Base-by-base conservation (phyloP, 495 filamentous ascomycete species). In the Cercophora samala region DNA sequence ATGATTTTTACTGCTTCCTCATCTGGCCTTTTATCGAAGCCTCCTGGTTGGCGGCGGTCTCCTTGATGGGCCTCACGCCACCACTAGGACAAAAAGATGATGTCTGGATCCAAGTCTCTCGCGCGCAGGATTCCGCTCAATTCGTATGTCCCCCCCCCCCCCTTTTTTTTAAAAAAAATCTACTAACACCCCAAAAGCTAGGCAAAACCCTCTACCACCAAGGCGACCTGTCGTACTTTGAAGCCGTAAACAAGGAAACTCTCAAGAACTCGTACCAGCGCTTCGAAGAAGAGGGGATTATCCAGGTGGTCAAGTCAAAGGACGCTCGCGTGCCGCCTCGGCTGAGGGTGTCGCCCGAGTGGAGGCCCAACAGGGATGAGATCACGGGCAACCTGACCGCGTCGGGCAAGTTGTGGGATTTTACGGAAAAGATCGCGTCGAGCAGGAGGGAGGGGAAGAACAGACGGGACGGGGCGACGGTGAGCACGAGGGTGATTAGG, bases 21-120 rank as follows among this genome's bases (percentile, higher is more conserved):
- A 92, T 98, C 68, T 98, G 95, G 95, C 95, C 95, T 0, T 98
- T 98, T 71, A 93, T 97, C 64, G 95, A 99, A 74, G 89, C 92
- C 0, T 87, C 82, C 58, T 99, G 95, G 95, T 86, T 98, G 17
- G 93, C 91, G 6, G 89, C 92, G 0, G 89, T 97, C 0, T 91
- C 91, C 2, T 83, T 97, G 1, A 87, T 96, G 77, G 91, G 93
- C 13, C 83, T 98, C 8, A 90, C 91, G 0, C 93, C 94, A 3
- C 93, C 91, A 2, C 64, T 83, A 4, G 79, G 81, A 23, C 78
- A 83, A 42, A 78, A 82, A 51, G 83, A 85, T 19, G 86, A 91
- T 53, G 81, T 88, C 19, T 97, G 93, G 92, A 84, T 98, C 29
- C 88, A 90, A 65, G 75, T 88, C 8, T 87, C 89, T 62, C 89